These are phyloP conservation scores for Hydnum rufescens DNA, from an alignment of 768 basidiomycete species.

Conservation along the genomic window DNA sequence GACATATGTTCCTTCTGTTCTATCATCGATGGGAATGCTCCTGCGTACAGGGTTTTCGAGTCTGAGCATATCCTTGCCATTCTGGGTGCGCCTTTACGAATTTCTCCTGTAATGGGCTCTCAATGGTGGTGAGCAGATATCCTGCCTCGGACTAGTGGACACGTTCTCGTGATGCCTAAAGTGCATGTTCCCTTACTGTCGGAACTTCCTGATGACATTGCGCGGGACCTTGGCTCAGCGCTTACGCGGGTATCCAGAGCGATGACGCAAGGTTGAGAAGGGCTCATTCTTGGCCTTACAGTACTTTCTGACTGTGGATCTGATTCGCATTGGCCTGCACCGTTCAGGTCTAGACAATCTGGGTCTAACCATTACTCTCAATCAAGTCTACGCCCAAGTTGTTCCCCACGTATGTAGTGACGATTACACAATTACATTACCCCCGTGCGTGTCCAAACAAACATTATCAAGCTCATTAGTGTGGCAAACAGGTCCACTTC, in stretches of 20 bases:
- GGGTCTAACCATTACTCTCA: background rate
- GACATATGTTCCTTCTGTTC: background rate
- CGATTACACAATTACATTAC: background rate
- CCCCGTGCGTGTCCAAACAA: background rate
- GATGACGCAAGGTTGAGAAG: background rate
- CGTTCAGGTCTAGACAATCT: background rate
- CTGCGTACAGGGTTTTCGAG: background rate
- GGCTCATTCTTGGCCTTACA: too few relatives aligned
- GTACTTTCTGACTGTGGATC: too few relatives aligned
- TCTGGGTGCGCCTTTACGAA: background rate
- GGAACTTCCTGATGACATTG: background rate
- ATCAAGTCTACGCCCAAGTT: conserved; percentile 1
- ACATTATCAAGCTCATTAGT: too few relatives aligned
- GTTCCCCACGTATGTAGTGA: background rate
- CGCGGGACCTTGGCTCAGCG: background rate
- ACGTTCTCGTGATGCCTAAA: background rate
- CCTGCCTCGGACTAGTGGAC: background rate
- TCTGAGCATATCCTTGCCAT: background rate
- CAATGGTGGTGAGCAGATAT: background rate
- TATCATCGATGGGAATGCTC: background rate
- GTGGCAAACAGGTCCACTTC: background rate
- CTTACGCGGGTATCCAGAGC: background rate
- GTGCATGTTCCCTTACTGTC: background rate
- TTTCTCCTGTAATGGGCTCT: background rate
- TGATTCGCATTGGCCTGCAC: background rate